Evolutionary conservation across 2,329 filamentous ascomycete genomes (phyloP), one percentile per base, ranked within the genome.

Genomic region (Triangularia verruculosa): DNA sequence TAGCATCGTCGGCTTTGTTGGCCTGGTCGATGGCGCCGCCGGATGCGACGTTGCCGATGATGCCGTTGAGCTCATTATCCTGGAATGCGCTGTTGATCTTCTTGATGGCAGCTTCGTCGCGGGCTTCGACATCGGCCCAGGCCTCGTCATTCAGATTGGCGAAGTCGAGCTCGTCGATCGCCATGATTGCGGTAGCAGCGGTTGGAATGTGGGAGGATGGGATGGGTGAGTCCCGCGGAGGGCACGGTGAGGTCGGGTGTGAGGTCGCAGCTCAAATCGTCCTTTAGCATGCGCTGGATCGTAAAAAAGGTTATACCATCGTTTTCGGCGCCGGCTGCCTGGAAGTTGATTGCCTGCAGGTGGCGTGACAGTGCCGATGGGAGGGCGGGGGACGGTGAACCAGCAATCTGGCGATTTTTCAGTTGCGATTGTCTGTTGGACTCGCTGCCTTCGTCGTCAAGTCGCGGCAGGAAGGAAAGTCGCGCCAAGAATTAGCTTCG

Each of bases 1-100:
- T 79, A 47, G 95, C 95, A 77, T 98, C 91, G 65, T 93, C 93
- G 61, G 93, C 94, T 77, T 99, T 99, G 75, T 92, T 90, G 6
- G 82, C 81, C 68, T 87, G 82, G 68, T 88, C 87, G 67, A 89
- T 84, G 24, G 81, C 74, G 60, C 77, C 78, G 58, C 67, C 70
- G 7, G 59, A 51, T 9, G 61, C 57, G 59, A 71, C 47, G 28
- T 73, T 76, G 12, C 70, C 72, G 9, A 85, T 72, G 9, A 83
- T 73, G 6, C 74, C 77, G 24, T 78, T 73, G 34, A 85, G 75
- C 22, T 83, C 79, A 66, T 86, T 81, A 9, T 57, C 57, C 17
- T 27, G 27, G 15, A 66, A 20, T 57, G 60, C 64, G 47, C 64
- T 63, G 32, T 65, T 65, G 47, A 67, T 28, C 43, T 66, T 15